Percentiles rank a stretch among this genome's conserved stretches.
These are phyloP conservation scores for Ceratobasidium theobromae DNA, from an alignment of 1,284 basidiomycete genomes.

Conservation along the genomic window DNA sequence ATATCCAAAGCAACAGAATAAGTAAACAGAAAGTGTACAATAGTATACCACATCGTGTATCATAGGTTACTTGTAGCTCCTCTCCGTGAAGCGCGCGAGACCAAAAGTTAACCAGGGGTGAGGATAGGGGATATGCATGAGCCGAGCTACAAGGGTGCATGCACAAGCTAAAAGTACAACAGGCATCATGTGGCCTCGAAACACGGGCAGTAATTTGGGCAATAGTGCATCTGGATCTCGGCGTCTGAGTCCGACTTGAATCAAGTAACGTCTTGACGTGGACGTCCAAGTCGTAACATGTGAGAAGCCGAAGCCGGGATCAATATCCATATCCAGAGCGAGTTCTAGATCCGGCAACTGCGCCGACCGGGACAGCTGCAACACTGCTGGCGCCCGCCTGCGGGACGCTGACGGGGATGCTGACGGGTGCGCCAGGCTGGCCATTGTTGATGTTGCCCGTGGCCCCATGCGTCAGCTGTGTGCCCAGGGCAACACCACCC, in stretches of 20 bases:
- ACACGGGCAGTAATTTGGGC: slow-evolving; percentile 20
- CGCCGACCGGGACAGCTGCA: slow-evolving; percentile 20
- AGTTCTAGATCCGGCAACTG: slow-evolving; percentile 25
- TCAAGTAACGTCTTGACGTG: background rate
- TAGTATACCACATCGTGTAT: slow-evolving; percentile 32
- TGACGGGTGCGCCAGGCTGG: slow-evolving; percentile 32
- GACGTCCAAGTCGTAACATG: background rate
- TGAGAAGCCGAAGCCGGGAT: background rate
- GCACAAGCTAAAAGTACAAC: slow-evolving; percentile 19
- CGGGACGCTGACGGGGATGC: slow-evolving; percentile 34
- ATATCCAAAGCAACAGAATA: slow-evolving; percentile 27
- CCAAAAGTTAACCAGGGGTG: background rate
- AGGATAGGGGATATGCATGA: background rate
- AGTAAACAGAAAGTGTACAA: slow-evolving; percentile 32
- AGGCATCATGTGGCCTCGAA: slow-evolving; percentile 19
- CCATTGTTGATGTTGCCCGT: slow-evolving; percentile 2
- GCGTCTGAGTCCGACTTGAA: background rate
- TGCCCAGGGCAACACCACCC: slow-evolving; percentile 35
- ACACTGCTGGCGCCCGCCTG: slow-evolving; percentile 9
- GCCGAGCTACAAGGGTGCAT: background rate
- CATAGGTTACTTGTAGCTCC: slow-evolving; percentile 27
- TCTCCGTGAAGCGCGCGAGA: slow-evolving; percentile 9
- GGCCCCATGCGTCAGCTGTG: slow-evolving; percentile 19
- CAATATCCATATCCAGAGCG: slow-evolving; percentile 30
- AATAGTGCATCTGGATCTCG: slow-evolving; percentile 2